These are phyloP conservation scores for Lactarius psammicola DNA, from an alignment of 768 basidiomycete genomes.

Conservation along the genomic window DNA sequence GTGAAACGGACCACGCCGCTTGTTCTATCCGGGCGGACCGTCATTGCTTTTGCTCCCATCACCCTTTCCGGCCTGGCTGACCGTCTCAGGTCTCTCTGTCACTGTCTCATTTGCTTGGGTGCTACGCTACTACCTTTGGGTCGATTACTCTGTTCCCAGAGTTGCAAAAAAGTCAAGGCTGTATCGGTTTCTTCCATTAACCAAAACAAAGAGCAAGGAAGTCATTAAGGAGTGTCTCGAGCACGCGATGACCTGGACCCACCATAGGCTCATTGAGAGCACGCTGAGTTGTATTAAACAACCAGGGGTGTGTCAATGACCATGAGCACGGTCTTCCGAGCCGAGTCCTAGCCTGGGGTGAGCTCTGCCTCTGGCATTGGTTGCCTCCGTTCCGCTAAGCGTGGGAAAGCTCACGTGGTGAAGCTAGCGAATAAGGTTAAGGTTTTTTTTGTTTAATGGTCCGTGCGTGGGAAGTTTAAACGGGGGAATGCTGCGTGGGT, in stretches of 20 bases:
- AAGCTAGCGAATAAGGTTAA: slow-evolving; percentile 25
- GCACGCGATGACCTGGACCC: slow-evolving; percentile 12
- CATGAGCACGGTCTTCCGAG: not conserved
- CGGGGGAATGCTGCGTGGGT: slow-evolving; percentile 28
- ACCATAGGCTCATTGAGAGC: slow-evolving; percentile 13
- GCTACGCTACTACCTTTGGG: slow-evolving; percentile 9
- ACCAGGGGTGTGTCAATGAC: slow-evolving; percentile 9
- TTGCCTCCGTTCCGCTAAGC: not conserved
- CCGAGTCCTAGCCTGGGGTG: not conserved
- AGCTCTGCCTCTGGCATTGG: not conserved
- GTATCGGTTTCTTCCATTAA: not conserved
- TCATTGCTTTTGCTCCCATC: slow-evolving; percentile 15
- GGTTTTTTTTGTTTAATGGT: slow-evolving; percentile 30
- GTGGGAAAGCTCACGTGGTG: slow-evolving; percentile 25
- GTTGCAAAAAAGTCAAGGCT: not conserved
- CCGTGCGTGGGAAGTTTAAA: slow-evolving; percentile 30
- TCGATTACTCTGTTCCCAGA: not conserved
- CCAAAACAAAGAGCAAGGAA: not conserved
- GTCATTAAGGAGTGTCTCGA: not conserved
- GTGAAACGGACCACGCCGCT: not conserved
- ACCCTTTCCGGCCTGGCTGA: slow-evolving; percentile 16
- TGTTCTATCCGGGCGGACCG: slow-evolving; percentile 18
- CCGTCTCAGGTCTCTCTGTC: slow-evolving; percentile 8
- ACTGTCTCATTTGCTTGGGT: slow-evolving; percentile 8
- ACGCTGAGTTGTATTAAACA: slow-evolving; percentile 13